Evolutionary conservation across 2,329 filamentous ascomycete genomes (phyloP), one percentile per base, ranked within the genome.

Genomic region (Raffaelea ambrosiae): DNA sequence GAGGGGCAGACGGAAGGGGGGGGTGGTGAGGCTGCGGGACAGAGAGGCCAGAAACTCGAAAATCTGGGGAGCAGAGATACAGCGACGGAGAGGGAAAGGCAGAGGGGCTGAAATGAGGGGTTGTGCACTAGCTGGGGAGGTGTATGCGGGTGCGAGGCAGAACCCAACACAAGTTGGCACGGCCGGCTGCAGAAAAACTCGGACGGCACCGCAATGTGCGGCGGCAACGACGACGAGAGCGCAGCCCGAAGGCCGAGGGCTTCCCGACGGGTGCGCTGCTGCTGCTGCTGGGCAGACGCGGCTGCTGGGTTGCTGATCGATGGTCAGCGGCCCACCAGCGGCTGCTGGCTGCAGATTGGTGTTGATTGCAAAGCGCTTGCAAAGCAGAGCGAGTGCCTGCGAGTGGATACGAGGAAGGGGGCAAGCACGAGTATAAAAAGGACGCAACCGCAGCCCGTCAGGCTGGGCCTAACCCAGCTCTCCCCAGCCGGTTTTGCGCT

Each of bases 321-420:
- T 38, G 35, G 35, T 38, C 26, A 29, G 26, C 26, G 35, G 35
- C 35, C 35, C 35, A 38, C 35, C 35, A 13, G 26, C 26, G 26
- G 26, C 26, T 7, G 26, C 26, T 29, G 26, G 26, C 7, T 29
- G 26, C 26, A 29, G 26, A 29, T 29, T 7, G 35, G 18, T 38
- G 5, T 8, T 42, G 42, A 40, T 51, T 44, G 51, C 53, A 52
- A 53, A 53, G 54, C 57, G 56, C 57, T 50, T 51, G 46, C 46
- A 49, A 51, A 54, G 44, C 49, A 44, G 36, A 20, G n/a, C 33
- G 2, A 29, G 36, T 31, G 19, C 21, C 10, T 16, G 42, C 22
- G 48, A 55, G 57, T 56, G 49, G 53, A 52, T 52, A 51, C 52
- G 26, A n/a, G 22, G 26, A 22, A 39, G 40, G 46, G 35, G 36